Percentiles rank a stretch among this genome's conserved stretches.
Conservation (phyloP, 208 protist species). For the Leishmania gerbilli region DNA sequence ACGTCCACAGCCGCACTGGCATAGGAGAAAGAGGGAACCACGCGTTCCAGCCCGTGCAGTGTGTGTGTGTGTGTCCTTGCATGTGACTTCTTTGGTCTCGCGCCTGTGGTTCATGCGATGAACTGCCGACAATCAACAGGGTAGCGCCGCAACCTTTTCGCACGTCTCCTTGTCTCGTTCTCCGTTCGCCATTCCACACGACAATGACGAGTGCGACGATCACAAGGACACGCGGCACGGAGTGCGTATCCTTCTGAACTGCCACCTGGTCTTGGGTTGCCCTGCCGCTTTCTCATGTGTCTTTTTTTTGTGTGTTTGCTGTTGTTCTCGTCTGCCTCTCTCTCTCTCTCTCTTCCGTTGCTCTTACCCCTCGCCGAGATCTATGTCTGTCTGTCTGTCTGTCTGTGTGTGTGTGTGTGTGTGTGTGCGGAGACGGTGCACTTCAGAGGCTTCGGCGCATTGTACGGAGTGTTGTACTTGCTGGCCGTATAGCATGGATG, state of each 20-base stretch:
- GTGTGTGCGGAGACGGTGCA: no score
- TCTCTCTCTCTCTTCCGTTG: not conserved
- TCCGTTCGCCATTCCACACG: not conserved
- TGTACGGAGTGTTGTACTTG: no score
- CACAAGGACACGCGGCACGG: not conserved
- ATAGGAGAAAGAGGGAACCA: not conserved
- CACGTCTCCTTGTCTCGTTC: not conserved
- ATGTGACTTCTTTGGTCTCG: not conserved
- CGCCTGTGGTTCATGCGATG: not conserved
- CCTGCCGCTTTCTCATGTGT: not conserved
- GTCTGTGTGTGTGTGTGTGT: not conserved
- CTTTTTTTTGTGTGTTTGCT: no score
- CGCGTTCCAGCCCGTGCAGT: not conserved
- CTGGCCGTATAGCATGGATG: no score
- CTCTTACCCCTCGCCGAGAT: not conserved
- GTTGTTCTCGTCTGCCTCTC: not conserved
- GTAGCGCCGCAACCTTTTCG: not conserved
- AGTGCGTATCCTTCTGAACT: not conserved
- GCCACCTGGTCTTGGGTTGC: not conserved
- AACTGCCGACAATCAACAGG: not conserved
- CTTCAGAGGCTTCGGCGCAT: no score
- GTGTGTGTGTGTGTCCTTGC: not conserved
- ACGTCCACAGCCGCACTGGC: not conserved
- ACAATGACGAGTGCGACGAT: not conserved
- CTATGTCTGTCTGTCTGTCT: no score